Conservation (phyloP, 192 early-diverging fungal species). For the Linnemannia exigua region DNA sequence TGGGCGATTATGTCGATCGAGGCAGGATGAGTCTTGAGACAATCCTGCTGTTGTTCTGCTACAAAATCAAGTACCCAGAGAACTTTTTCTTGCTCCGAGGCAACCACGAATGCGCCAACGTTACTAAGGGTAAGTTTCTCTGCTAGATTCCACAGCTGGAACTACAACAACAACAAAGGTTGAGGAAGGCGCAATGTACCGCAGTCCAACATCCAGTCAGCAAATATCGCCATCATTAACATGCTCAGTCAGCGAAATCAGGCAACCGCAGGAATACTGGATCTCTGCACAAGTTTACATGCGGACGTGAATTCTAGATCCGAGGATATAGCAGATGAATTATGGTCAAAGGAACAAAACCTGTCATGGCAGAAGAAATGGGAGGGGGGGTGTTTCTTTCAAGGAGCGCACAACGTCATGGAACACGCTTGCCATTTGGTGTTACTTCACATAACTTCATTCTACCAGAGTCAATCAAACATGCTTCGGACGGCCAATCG, state of each 20-base stretch:
- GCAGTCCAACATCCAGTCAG: background rate
- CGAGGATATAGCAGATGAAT: background rate
- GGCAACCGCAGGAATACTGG: background rate
- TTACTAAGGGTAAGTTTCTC: constrained; percentile 89
- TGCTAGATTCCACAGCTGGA: constrained; percentile 31
- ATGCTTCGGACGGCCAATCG: background rate
- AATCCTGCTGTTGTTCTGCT: constrained; percentile 92
- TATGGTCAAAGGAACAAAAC: background rate
- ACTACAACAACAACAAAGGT: no score
- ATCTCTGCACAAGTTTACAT: background rate
- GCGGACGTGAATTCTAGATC: background rate
- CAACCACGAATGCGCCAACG: constrained; percentile 96
- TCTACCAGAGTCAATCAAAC: background rate
- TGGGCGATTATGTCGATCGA: constrained; percentile 98
- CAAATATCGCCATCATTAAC: background rate
- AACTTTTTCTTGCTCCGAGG: constrained; percentile 97
- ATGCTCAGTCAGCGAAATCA: background rate
- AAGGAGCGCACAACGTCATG: background rate
- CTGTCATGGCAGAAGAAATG: background rate
- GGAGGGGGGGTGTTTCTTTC: background rate
- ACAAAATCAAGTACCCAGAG: constrained; percentile 97
- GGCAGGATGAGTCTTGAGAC: constrained; percentile 97
- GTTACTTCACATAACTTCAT: background rate
- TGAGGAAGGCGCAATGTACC: no score
- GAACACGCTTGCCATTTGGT: background rate